Conservation (phyloP, 208 protist species). For the Sergeia podlipaevii region DNA sequence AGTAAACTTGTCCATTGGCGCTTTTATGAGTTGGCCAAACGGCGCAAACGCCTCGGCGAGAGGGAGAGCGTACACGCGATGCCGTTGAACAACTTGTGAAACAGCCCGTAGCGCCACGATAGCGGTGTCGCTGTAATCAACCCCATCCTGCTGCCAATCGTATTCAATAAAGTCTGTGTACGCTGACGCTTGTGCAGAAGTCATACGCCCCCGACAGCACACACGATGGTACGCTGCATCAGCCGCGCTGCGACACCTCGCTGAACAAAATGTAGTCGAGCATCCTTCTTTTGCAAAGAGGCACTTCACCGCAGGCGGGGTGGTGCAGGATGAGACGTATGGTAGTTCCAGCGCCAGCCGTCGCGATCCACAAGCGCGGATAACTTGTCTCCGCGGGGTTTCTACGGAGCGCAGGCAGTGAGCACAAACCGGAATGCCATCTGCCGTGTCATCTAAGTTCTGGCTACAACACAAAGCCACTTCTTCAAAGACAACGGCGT, state of each 20-base stretch:
- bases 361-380: slow-evolving; percentile 30
- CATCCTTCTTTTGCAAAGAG: slow-evolving; percentile 36
- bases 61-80: slow-evolving; percentile 21
- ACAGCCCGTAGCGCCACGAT: slow-evolving; percentile 54
- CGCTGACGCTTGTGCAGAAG: slow-evolving; percentile 20
- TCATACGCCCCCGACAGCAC: slow-evolving; percentile 42
- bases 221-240: slow-evolving; percentile 37
- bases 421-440: slow-evolving; percentile 36
- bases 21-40: slow-evolving; percentile 46
- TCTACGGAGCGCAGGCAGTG: slow-evolving; percentile 59
- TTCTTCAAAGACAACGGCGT: slow-evolving; percentile 57
- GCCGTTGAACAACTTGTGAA: slow-evolving; percentile 30
- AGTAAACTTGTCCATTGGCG: slow-evolving; percentile 38
- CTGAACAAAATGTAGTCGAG: slow-evolving; percentile 46
- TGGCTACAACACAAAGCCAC: slow-evolving; percentile 70
- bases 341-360: slow-evolving; percentile 25
- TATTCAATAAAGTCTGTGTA: slow-evolving; percentile 25
- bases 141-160: slow-evolving; percentile 55
- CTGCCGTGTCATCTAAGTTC: slow-evolving; percentile 55
- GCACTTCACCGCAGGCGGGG: slow-evolving; percentile 22
- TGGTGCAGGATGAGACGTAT: slow-evolving; percentile 18
- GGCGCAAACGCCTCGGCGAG: slow-evolving; percentile 31
- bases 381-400: slow-evolving; percentile 33
- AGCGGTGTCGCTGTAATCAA: slow-evolving; percentile 72
- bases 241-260: slow-evolving; percentile 43